Conservation (phyloP, 75 land plant genomes). For the Sequoiadendron giganteum region DNA sequence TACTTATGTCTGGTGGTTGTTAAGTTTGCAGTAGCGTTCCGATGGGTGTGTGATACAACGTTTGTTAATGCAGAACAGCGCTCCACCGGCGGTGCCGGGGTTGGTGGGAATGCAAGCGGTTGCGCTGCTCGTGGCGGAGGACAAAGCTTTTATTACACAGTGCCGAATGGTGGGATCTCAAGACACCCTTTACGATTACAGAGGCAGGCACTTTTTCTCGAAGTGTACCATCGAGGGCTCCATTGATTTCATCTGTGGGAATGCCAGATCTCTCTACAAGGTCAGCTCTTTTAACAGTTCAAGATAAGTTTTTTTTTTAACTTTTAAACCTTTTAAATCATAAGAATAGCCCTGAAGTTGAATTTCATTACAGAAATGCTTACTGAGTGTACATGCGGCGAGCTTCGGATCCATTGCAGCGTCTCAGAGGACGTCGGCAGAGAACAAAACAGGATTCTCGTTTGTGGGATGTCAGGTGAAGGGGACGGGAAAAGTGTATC, state of each 20-base stretch:
- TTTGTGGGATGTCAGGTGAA: constrained; percentile 53
- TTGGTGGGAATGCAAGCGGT: constrained; percentile 61
- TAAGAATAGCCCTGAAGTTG: not conserved
- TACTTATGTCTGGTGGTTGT: not conserved
- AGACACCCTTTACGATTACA: constrained; percentile 74
- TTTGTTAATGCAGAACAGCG: constrained; percentile 41
- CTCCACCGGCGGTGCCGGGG: constrained; percentile 51
- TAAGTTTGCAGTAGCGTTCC: no score
- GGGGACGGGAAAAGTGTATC: constrained; percentile 46
- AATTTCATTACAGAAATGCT: constrained; percentile 45
- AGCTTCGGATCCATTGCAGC: constrained; percentile 71
- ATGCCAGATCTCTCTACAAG: constrained; percentile 71
- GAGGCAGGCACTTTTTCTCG: constrained; percentile 68
- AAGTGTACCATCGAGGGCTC: constrained; percentile 69
- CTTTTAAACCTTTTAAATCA: not conserved
- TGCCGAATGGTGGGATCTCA: constrained; percentile 62
- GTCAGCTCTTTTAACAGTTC: constrained; percentile 12
- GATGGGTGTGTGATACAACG: no score
- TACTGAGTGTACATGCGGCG: constrained; percentile 36
- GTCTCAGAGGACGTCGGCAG: constrained; percentile 47
- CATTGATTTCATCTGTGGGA: constrained; percentile 84
- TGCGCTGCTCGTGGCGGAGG: constrained; percentile 63
- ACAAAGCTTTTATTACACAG: constrained; percentile 61
- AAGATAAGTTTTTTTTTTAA: not conserved
- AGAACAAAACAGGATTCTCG: constrained; percentile 65